Base-by-base conservation (phyloP, 768 basidiomycete genomes). In the Termitomyces sp. region DNA sequence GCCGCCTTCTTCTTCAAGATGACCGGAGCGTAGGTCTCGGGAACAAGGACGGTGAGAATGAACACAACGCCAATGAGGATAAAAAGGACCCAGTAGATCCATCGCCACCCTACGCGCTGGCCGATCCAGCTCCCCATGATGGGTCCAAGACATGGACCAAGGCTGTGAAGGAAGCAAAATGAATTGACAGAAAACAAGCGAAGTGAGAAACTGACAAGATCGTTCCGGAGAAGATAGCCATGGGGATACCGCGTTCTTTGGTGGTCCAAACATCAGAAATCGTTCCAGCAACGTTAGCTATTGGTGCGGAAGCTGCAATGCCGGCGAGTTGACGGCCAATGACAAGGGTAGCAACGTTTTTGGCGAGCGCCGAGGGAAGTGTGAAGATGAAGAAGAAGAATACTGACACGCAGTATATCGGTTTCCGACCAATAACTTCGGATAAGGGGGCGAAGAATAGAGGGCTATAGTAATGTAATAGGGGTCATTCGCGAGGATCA, bases 21-120 rank as follows among this genome's bases (percentile, higher is more conserved):
- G 5, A 75, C 66, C 0, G 80, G 78, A 0, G 77, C 76, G 47
- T 79, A 77, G 2, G 79, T 80, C 64, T 83, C 81, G n/a, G 79
- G 80, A 17, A 80, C 73, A 59, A 79, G 67, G 50, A 79, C 58
- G 3, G 73, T 68, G 34, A 76, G 60, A 45, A 68, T 28, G 59
- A 71, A 73, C 50, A 70, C 70, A 14, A 70, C 60, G 10, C 71
- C 73, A 7, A 71, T 63, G 57, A 78, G 72, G 64, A 77, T 74
- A 57, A 78, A 73, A 32, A 76, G 70, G 59, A 79, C 71, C 75
- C 78, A 79, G 62, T 77, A 81, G n/a, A 79, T 72, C 74, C 73
- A 77, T 51, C 75, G 60, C 76, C 76, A 77, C 1, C 78, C 78
- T 23, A 70, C 70, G 32, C 66, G 60, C 59, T 76, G 68, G 3